Percentiles rank a stretch among this genome's conserved stretches.
These are phyloP conservation scores for Calycina herbarum DNA, from an alignment of 2,329 filamentous ascomycete species.

Conservation along the genomic window DNA sequence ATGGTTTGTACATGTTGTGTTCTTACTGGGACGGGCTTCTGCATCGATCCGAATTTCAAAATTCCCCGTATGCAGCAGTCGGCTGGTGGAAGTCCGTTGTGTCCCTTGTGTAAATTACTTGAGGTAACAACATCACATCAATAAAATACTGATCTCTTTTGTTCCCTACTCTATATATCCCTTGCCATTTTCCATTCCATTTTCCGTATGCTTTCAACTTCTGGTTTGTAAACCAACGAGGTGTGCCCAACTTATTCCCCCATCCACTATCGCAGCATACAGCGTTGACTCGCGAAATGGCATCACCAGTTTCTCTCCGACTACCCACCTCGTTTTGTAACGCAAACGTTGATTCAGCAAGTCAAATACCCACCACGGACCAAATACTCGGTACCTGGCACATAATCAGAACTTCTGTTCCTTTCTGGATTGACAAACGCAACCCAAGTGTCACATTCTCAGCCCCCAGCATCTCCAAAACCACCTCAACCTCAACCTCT, in stretches of 20 bases:
- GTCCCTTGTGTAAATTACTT: background rate
- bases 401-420: slow-evolving; percentile 1
- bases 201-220: too few species aligned
- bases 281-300: background rate
- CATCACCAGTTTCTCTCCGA: background rate
- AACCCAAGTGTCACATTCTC: background rate
- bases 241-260: too few species aligned
- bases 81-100: background rate
- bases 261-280: background rate
- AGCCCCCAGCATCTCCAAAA: background rate
- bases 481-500: background rate
- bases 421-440: slow-evolving; percentile 6
- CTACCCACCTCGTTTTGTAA: background rate
- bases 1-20: too few species aligned
- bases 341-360: background rate
- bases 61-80: background rate
- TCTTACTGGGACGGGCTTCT: background rate
- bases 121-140: background rate
- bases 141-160: background rate
- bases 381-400: background rate
- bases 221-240: too few species aligned
- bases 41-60: background rate
- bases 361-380: background rate
- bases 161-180: background rate
- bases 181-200: background rate